Evolutionary conservation across 257 asterid genomes (phyloP).

Genomic region (Solanum infundibuliforme): DNA sequence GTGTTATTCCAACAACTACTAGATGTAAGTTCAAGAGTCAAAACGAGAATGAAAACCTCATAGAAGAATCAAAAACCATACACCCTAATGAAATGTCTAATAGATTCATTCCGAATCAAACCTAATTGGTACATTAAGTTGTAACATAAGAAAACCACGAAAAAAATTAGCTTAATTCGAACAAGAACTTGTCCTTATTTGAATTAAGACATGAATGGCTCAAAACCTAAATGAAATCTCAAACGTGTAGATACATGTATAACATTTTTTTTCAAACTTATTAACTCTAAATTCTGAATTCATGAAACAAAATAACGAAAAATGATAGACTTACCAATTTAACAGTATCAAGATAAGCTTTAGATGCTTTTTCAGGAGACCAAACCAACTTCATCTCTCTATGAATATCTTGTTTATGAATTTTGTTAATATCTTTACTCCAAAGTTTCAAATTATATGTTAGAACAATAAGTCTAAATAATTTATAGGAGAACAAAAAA

Average conservation of each 20-base stretch:
- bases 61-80: not conserved
- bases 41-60: not conserved
- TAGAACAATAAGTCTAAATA: not conserved
- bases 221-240: not conserved
- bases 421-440: not conserved
- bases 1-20: not conserved
- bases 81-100: not conserved
- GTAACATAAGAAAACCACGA: not conserved
- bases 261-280: not conserved
- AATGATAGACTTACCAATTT: not conserved
- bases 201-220: not conserved
- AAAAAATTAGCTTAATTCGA: not conserved
- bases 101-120: not conserved
- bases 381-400: not conserved
- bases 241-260: not conserved
- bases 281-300: not conserved
- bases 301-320: not conserved
- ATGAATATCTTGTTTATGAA: not conserved
- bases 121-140: not conserved
- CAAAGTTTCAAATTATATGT: not conserved
- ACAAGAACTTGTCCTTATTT: not conserved
- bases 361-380: not conserved
- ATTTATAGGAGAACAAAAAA: not conserved
- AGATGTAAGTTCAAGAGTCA: not conserved
- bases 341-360: not conserved